A percentile compares a stretch with the other conserved stretches of the same genome.
phyloP scores from a whole-genome alignment of 2,329 filamentous ascomycete genomes.

The Metarhizium rileyi region DNA sequence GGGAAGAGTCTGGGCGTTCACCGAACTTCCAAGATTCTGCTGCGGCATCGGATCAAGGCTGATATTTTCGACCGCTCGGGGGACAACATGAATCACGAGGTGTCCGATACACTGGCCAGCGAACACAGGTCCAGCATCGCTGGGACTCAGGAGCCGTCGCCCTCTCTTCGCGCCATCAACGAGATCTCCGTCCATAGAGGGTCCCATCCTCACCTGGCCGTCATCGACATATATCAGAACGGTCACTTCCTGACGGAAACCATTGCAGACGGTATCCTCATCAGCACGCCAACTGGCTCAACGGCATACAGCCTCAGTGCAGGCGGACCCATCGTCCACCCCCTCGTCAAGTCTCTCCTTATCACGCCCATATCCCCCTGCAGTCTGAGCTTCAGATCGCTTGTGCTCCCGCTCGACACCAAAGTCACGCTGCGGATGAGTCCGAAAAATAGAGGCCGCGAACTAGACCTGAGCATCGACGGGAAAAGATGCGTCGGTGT shows the following conservation, averaged over 20 bases:
- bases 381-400: constrained; percentile 81
- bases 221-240: constrained; percentile 86
- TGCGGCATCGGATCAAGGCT: constrained; percentile 79
- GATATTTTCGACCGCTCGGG: constrained; percentile 69
- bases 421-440: constrained; percentile 75
- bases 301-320: constrained; percentile 93
- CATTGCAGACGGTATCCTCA: constrained; percentile 88
- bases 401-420: constrained; percentile 81
- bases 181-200: constrained; percentile 92
- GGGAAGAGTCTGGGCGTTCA: constrained; percentile 73
- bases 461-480: constrained; percentile 72
- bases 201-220: constrained; percentile 77
- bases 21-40: constrained; percentile 68
- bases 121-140: constrained; percentile 32
- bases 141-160: constrained; percentile 25
- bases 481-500: constrained; percentile 61
- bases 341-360: constrained; percentile 76
- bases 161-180: constrained; percentile 68
- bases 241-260: constrained; percentile 86
- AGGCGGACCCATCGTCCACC: constrained; percentile 89
- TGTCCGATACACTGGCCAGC: constrained; percentile 36
- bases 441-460: constrained; percentile 65
- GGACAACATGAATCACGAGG: constrained; percentile 43
- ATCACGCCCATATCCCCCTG: constrained; percentile 92
- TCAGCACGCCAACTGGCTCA: constrained; percentile 87